Percentiles rank a stretch among this genome's conserved stretches.
These are phyloP conservation scores for Kentomonas sorsogonicus DNA, from an alignment of 208 protist genomes.

Conservation along the genomic window DNA sequence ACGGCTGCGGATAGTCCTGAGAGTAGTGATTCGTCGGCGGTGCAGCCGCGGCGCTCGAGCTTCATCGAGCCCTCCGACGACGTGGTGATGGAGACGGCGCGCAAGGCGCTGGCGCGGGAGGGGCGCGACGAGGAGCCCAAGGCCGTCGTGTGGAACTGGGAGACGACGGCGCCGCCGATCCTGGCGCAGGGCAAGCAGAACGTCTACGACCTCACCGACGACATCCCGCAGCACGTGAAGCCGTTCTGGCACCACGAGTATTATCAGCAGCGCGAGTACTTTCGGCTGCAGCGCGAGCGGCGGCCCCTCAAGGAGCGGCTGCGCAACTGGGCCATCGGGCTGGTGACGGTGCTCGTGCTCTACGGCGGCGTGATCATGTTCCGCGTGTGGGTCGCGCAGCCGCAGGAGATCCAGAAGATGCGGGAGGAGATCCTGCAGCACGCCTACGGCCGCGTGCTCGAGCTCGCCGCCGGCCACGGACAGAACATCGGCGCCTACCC, in stretches of 20 bases:
- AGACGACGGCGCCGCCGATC: constrained; percentile 69
- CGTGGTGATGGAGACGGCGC: constrained; percentile 80
- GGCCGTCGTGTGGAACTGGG: constrained; percentile 72
- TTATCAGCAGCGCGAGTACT: constrained; percentile 87
- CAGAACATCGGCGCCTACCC: constrained; percentile 89
- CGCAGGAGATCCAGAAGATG: constrained; percentile 69
- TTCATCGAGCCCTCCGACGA: constrained; percentile 81
- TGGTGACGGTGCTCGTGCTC: constrained; percentile 24
- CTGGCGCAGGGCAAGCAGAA: constrained; percentile 75
- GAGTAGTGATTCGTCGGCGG: too few relatives aligned
- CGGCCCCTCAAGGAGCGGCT: constrained; percentile 65
- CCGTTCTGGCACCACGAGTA: constrained; percentile 86
- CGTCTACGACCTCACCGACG: constrained; percentile 80
- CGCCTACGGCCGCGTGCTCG: constrained; percentile 80
- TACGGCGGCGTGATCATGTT: constrained; percentile 50
- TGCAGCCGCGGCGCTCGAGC: constrained; percentile 38
- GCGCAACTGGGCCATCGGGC: constrained; percentile 28
- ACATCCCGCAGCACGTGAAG: constrained; percentile 85
- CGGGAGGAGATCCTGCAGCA: constrained; percentile 81
- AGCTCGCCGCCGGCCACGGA: constrained; percentile 82
- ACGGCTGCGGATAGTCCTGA: too few relatives aligned
- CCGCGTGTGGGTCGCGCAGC: constrained; percentile 84
- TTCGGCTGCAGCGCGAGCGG: constrained; percentile 72
- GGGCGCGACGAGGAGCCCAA: constrained; percentile 66
- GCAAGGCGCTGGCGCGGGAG: constrained; percentile 72